Base-by-base conservation (phyloP, 2,329 filamentous ascomycete species). In the Chalaropsis thielavioides region DNA sequence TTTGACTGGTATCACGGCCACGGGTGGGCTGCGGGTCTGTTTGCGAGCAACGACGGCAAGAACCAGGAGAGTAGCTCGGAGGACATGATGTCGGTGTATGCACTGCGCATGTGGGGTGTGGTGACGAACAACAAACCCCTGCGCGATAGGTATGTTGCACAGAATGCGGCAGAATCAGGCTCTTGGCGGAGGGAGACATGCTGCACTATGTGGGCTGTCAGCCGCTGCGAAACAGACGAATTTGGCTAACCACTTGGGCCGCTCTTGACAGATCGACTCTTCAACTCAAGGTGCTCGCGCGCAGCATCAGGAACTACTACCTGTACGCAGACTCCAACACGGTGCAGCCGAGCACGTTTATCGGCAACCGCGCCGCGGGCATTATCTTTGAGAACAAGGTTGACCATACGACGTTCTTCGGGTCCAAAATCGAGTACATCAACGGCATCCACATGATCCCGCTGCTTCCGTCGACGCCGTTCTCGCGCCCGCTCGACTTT, bases 1-100 rank as follows among this genome's bases (percentile, higher is more conserved):
- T 97, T 96, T 72, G 94, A 97, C 75, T 96, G 90, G 90, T 97
- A 86, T 74, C 85, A 95, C 71, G 94, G 92, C 1, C 94, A 97
- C 78, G 91, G 87, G 66, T 96, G 92, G 90, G 92, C 92, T 1
- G 90, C 90, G 64, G 89, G 89, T 0, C 75, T 92, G 4, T 89
- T 84, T 70, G 82, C 88, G 68, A 80, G 82, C 44, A 78, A 77
- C 64, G 88, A 92, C 72, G 89, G 89, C 67, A 92, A 92, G 76
- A 78, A 92, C 73, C 82, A 92, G 75, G 94, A 97, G 74, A 94
- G 89, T 38, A 90, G 87, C 58, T 92, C 89, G 0, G 92, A 97
- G 75, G 94, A 97, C 74, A 84, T 85, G 68, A 91, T 96, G 84
- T 86, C 88, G 67, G 83, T 85, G 6, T 96, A 94, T 74, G 90